Evolutionary conservation across 225 moss, liverwort and hornwort species (phyloP), one percentile per base, ranked within the genome.

Genomic region (Physcomitrellopsis africana): DNA sequence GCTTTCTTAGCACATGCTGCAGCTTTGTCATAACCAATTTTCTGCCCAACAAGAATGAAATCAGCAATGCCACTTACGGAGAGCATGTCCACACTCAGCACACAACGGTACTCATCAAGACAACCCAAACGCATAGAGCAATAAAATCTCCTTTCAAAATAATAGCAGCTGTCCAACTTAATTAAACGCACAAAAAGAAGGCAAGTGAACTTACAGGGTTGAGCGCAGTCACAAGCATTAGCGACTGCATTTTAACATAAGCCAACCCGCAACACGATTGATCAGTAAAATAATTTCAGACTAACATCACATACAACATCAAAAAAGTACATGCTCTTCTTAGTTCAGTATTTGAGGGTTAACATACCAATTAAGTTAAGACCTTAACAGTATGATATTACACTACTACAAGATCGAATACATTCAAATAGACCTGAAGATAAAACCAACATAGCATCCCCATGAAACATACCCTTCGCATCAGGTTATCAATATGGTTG

Each of bases 211-310:
- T 90, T 81, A 96, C 96, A 66, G 97, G 97, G 74, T 97, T 97
- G 56, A 97, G 88, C 18, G 97, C 90, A 48, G 97, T 97, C 60
- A 97, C 97, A 76, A 97, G 97, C 94, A 97, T 97, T 78, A 97
- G 85, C 27, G 97, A 97, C 91, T 97, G 94, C 69, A 68, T 63
- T 47, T 53, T 62, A 41, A 68, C 43, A 61, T 37, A 49, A 64
- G 23, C 37, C 74, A 64, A 69, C 61, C 76, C 62, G 41, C 9
- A 76, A 62, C 37, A 60, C 15, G 45, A 78, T 8, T 64, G 72
- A 72, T 85, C 14, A 81, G 70, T 37, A 58, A 17, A 43, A 59
- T 63, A 46, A 41, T 48, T 17, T 61, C 26, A 72, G 54, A 58
- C 11, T 8, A 79, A 43, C 16, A 55, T 11, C 57, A 63, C 57